Base-by-base conservation (phyloP, 2,329 filamentous ascomycete genomes). In the Cytospora mali region DNA sequence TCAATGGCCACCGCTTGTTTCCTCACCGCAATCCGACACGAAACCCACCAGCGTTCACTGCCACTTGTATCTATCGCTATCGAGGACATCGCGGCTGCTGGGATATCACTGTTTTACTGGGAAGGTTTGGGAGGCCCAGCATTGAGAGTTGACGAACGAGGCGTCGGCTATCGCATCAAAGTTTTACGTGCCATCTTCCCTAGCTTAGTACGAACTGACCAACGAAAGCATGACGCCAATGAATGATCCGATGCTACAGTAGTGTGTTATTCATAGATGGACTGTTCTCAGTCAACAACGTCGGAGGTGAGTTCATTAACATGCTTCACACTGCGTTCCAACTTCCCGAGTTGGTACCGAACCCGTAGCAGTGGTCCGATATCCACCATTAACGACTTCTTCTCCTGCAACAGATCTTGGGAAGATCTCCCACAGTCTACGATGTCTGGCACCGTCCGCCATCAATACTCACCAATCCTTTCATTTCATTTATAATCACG, bases 281-380 rank as follows among this genome's bases (percentile, higher is more conserved):
- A 46, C 1, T 42, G 18, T 18, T 46, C n/a, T 21, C n/a, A 46
- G 42, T 11, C 42, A 13, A 6, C n/a, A 16, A 42, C 42, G 16
- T 10, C 42, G n/a, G 5, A 23, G 18, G 3, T 23, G 42, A 46
- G 9, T 5, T 23, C 42, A 46, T 21, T 53, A 25, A 23, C 21
- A 33, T 18, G 27, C 18, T 52, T 42, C 52, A 23, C 23, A 54
- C 28, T 18, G 21, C 27, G 18, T 51, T 46, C 27, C 57, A 48
- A 35, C 35, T 48, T 51, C 57, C 48, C 48, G 29, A 18, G 14
- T 23, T 60, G 35, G 28, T 49, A 49, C 58, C 50, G 58, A 54
- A 49, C 58, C 58, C 58, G 28, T 50, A 60, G 23, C 58, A 46
- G n/a, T 54, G 58, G 50, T 54, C 35, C 35, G 50, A 60, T 54